Evolutionary conservation across 352 stramenopile genomes (phyloP).

Genomic region (Phytophthora podocarpi): DNA sequence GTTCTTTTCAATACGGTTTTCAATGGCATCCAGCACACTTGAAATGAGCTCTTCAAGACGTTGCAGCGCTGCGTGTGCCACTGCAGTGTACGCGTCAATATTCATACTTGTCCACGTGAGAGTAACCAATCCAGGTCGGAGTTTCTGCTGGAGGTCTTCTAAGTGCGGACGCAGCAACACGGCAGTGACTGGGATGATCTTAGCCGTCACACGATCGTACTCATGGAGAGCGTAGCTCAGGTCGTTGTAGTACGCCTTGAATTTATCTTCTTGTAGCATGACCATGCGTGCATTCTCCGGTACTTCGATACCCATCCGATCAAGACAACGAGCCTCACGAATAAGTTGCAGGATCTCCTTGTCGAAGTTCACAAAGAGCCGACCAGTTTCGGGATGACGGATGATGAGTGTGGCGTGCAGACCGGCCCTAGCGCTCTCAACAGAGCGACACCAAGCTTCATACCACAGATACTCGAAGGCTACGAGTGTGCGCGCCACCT

Average conservation of each 20-base stretch:
- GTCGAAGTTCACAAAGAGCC: slow-evolving; percentile 91
- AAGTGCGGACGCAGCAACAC: slow-evolving; percentile 69
- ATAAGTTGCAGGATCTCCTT: slow-evolving; percentile 90
- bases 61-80: slow-evolving; percentile 66
- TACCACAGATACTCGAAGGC: slow-evolving; percentile 92
- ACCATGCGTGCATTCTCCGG: slow-evolving; percentile 86
- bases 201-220: slow-evolving; percentile 76
- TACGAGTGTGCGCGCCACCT: slow-evolving; percentile 87
- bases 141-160: slow-evolving; percentile 74
- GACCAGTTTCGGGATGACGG: slow-evolving; percentile 67
- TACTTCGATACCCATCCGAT: slow-evolving; percentile 84
- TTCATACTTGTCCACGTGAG: slow-evolving; percentile 93
- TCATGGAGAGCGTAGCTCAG: slow-evolving; percentile 80
- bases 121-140: slow-evolving; percentile 81
- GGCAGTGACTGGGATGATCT: slow-evolving; percentile 75
- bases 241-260: slow-evolving; percentile 88
- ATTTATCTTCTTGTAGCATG: slow-evolving; percentile 88
- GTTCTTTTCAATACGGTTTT: slow-evolving; percentile 88
- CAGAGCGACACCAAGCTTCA: slow-evolving; percentile 83
- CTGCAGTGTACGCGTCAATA: slow-evolving; percentile 82
- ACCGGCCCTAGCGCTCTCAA: slow-evolving; percentile 77
- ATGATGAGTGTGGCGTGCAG: slow-evolving; percentile 88
- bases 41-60: slow-evolving; percentile 85
- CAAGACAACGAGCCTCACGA: slow-evolving; percentile 82
- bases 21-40: slow-evolving; percentile 81